Percentiles rank a stretch among this genome's conserved stretches.
Conservation (phyloP, 148 eudicot genomes). For the Arbutus unedo region DNA sequence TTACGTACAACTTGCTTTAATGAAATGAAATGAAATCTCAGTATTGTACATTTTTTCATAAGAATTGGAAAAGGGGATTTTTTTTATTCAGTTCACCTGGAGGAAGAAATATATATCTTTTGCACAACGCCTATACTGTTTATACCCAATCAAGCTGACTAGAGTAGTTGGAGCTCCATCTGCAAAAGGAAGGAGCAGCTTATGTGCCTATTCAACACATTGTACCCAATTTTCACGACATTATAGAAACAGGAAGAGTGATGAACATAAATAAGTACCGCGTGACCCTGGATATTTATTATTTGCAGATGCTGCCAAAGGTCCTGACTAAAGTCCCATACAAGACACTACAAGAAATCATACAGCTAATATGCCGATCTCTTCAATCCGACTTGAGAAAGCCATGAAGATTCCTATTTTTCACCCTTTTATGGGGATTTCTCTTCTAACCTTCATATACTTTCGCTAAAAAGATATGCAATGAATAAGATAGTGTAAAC, state of each 20-base stretch:
- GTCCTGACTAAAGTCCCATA: background rate
- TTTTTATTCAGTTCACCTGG: slow-evolving; percentile 48
- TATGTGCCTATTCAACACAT: background rate
- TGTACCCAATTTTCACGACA: background rate
- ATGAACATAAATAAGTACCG: background rate
- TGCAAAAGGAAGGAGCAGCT: slow-evolving; percentile 19
- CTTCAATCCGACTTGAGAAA: background rate
- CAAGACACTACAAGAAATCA: background rate
- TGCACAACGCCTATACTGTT: slow-evolving; percentile 83
- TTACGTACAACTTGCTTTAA: slow-evolving; percentile 8
- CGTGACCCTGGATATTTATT: background rate
- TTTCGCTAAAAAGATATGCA: background rate
- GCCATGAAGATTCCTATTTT: background rate
- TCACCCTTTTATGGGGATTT: background rate
- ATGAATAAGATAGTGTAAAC: background rate
- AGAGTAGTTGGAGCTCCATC: slow-evolving; percentile 92
- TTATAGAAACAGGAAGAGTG: background rate
- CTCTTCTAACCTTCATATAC: background rate
- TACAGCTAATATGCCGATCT: background rate
- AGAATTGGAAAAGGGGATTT: background rate
- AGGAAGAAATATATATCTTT: slow-evolving; percentile 84
- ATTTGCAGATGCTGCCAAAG: slow-evolving; percentile 9
- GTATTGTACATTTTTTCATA: background rate
- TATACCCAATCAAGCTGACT: slow-evolving; percentile 89
- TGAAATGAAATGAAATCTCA: background rate